Base-by-base conservation (phyloP, 805 yeast genomes). In the Candida sanyiensis region DNA sequence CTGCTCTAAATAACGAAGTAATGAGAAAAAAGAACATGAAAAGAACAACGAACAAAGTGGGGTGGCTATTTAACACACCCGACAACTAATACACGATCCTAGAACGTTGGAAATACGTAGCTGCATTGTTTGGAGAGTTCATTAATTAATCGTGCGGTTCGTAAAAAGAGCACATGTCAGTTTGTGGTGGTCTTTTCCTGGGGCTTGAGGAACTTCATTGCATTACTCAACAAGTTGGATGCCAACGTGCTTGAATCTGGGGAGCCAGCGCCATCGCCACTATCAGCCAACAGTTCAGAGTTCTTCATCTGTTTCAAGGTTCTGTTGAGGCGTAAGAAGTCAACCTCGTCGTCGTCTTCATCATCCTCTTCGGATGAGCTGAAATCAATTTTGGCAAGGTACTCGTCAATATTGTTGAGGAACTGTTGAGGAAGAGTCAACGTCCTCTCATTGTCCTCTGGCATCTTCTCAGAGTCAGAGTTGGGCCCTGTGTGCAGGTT, bases 391-490 rank as follows among this genome's bases (percentile, higher is more conserved):
- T 45, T 54, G n/a, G 52, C 50, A 7, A 54, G 30, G 32, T 49
- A 54, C 13, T 46, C 49, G 28, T 54, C 58, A 39, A 54, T 46
- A 33, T 56, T 56, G n/a, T 39, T 48, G 42, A 54, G 32, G n/a
- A 54, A 35, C 32, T 55, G 59, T 38, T 51, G 56, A n/a, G 59
- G 56, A 10, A 55, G 39, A 3, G 57, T 54, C 15, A 55, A 35
- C 1, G 44, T 43, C 24, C 35, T 33, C n/a, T 38, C 42, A 12
- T 16, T 6, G 10, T 35, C 33, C n/a, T 16, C 31, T 11, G 24
- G 21, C 46, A 10, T 33, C 5, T 32, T 31, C 3, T 16, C 32
- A 10, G 16, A 21, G 1, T 16, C 40, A 5, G 35, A 43, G 12
- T 24, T 17, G n/a, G 15, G 17, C 11, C 10, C 31, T 22, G 17